These are phyloP conservation scores for Epichloe typhina DNA, from an alignment of 2,329 filamentous ascomycete species.

Conservation along the genomic window DNA sequence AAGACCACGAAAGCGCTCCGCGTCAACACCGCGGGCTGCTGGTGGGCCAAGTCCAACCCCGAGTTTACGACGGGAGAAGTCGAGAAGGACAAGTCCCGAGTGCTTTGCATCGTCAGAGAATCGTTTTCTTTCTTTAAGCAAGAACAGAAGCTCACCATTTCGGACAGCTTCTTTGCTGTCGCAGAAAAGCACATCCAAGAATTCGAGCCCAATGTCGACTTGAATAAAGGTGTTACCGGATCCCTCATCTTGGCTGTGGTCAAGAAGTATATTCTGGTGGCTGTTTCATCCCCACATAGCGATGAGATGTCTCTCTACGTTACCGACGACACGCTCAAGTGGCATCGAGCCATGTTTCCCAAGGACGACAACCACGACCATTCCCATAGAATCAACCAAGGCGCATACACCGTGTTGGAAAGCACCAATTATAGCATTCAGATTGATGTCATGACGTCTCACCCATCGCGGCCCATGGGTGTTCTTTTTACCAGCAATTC, in stretches of 20 bases:
- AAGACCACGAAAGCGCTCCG: slow-evolving; percentile 53
- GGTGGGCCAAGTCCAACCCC: slow-evolving; percentile 71
- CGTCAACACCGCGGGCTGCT: slow-evolving; percentile 59
- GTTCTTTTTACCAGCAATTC: slow-evolving; percentile 92
- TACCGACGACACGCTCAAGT: slow-evolving; percentile 67
- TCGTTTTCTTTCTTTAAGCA: slow-evolving; percentile 55
- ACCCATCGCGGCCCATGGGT: slow-evolving; percentile 59
- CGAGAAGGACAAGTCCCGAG: slow-evolving; percentile 53
- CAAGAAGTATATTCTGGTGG: slow-evolving; percentile 77
- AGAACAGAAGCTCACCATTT: slow-evolving; percentile 67
- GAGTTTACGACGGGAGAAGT: slow-evolving; percentile 58
- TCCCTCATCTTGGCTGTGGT: slow-evolving; percentile 71
- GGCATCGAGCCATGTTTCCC: slow-evolving; percentile 87
- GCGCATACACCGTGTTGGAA: slow-evolving; percentile 87
- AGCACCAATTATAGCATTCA: slow-evolving; percentile 97
- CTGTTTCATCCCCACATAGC: slow-evolving; percentile 64
- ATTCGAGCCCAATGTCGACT: slow-evolving; percentile 66
- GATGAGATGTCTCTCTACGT: slow-evolving; percentile 89
- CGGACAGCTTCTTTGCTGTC: slow-evolving; percentile 67
- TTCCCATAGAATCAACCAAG: slow-evolving; percentile 53
- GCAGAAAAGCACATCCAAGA: slow-evolving; percentile 38
- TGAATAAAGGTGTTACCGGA: slow-evolving; percentile 60
- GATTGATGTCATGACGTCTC: slow-evolving; percentile 72
- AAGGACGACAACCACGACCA: slow-evolving; percentile 65
- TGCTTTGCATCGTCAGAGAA: slow-evolving; percentile 70